Evolutionary conservation across 2,329 filamentous ascomycete species (phyloP).

Genomic region (Diaporthe destruens): DNA sequence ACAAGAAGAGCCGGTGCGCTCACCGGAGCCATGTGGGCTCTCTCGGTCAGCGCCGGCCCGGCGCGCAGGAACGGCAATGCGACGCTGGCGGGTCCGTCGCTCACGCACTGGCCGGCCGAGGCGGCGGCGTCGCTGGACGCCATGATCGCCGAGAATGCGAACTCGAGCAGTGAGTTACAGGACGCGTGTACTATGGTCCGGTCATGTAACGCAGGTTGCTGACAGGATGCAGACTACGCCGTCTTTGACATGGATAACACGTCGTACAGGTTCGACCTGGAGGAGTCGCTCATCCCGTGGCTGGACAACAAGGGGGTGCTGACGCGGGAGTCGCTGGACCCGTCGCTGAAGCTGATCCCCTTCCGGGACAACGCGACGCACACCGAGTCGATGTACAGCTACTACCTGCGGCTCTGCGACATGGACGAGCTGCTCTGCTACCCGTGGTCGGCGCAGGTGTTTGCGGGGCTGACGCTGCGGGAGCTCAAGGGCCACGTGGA

Average conservation of each 20-base stretch:
- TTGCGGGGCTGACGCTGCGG: constrained; percentile 51
- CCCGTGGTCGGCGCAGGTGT: constrained; percentile 58
- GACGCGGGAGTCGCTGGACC: constrained; percentile 56
- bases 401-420: constrained; percentile 59
- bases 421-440: constrained; percentile 58
- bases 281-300: constrained; percentile 58
- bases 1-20: constrained; percentile 24
- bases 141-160: constrained; percentile 55
- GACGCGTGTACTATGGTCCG: too few relatives aligned
- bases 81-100: constrained; percentile 40
- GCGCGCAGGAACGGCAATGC: constrained; percentile 20
- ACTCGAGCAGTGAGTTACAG: constrained; percentile 47
- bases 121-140: constrained; percentile 52
- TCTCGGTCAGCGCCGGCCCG: constrained; percentile 20
- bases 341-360: constrained; percentile 55
- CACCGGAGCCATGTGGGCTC: constrained; percentile 27
- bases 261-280: constrained; percentile 56
- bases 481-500: constrained; percentile 37
- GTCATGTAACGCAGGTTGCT: neutral
- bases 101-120: constrained; percentile 53
- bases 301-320: constrained; percentile 57
- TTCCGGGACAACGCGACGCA: constrained; percentile 56
- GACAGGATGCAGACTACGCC: constrained; percentile 48
- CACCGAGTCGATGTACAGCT: constrained; percentile 59
- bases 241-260: constrained; percentile 62